Base-by-base conservation (phyloP, 257 asterid genomes). In the Linaria vulgaris region DNA sequence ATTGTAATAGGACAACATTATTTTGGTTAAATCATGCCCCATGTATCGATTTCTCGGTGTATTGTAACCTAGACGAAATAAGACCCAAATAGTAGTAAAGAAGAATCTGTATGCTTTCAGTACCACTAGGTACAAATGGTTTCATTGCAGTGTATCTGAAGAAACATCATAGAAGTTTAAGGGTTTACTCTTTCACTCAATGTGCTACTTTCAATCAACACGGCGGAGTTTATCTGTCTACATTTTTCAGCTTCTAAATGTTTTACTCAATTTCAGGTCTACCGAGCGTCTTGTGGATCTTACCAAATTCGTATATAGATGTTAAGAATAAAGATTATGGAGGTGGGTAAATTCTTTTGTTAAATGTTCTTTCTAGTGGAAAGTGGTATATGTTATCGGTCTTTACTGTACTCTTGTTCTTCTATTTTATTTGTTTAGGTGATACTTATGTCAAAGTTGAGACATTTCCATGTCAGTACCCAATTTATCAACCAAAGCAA, bases 311-410 rank as follows among this genome's bases (percentile, higher is more conserved):
- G 22, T 94, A 90, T 67, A 87, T 94, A 10, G 99, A 94, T 74
- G 95, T 94, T 43, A 94, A 90, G 87, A 90, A 90, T 83, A 90
- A 94, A 80, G 97, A 94, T 68, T 94, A 94, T 70, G 99, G 99
- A 90, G 99, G 97, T 94, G 70, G 52, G 77, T 47, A 13, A 12
- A 4, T n/a, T 13, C 6, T 13, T 30, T 43, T 31, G 37, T 47
- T 6, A 21, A 56, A 31, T 21, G 10, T 22, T 15, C 39, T 56
- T 30, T 44, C 12, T 13, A 59, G 38, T 27, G 10, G 16, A 46
- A 43, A n/a, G 17, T 44, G 64, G 11, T 9, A 41, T 13, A 23
- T 34, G 7, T 23, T 21, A 25, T 57, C 53, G 37, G 25, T n/a
- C 51, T 76, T 31, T 48, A 34, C 34, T 31, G 61, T 60, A 38